Evolutionary conservation across 2,329 filamentous ascomycete genomes (phyloP).

Genomic region (Diatrype stigma): DNA sequence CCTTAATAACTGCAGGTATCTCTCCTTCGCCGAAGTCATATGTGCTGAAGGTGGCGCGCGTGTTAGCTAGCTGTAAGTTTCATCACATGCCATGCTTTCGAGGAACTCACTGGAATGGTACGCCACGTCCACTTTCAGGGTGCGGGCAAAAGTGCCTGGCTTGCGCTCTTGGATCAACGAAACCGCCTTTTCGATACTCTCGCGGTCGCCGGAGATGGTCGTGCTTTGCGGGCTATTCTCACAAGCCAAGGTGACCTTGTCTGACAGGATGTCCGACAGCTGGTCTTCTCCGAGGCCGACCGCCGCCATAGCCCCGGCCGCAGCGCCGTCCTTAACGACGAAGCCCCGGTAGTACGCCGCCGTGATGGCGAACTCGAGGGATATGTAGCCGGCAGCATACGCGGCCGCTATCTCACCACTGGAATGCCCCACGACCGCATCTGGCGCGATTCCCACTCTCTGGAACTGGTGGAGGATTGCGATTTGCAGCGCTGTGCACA

Average conservation of each 20-base stretch:
- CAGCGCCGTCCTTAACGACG: slow-evolving; percentile 6
- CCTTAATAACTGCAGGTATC: slow-evolving; percentile 8
- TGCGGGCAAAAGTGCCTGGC: slow-evolving; percentile 26
- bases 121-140: slow-evolving; percentile 35
- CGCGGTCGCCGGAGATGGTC: slow-evolving; percentile 24
- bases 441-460: slow-evolving; percentile 26
- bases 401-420: slow-evolving; percentile 42
- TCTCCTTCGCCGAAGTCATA: slow-evolving; percentile 8
- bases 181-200: slow-evolving; percentile 19
- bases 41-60: slow-evolving; percentile 3
- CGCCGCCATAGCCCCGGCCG: slow-evolving; percentile 34
- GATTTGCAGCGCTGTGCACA: slow-evolving; percentile 36
- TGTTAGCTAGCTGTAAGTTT: slow-evolving; percentile 10
- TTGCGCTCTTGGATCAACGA: slow-evolving; percentile 22
- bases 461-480: slow-evolving; percentile 35
- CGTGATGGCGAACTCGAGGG: slow-evolving; percentile 31
- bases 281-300: slow-evolving; percentile 31
- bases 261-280: slow-evolving; percentile 21
- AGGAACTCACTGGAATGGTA: slow-evolving; percentile 35
- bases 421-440: slow-evolving; percentile 37
- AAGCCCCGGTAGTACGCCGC: slow-evolving; percentile 37
- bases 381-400: slow-evolving; percentile 34
- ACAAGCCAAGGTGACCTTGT: slow-evolving; percentile 24
- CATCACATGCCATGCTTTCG: slow-evolving; percentile 10
- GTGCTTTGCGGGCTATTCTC: slow-evolving; percentile 27